Base-by-base conservation (phyloP, 2,329 filamentous ascomycete genomes). In the Boeremia exigua region DNA sequence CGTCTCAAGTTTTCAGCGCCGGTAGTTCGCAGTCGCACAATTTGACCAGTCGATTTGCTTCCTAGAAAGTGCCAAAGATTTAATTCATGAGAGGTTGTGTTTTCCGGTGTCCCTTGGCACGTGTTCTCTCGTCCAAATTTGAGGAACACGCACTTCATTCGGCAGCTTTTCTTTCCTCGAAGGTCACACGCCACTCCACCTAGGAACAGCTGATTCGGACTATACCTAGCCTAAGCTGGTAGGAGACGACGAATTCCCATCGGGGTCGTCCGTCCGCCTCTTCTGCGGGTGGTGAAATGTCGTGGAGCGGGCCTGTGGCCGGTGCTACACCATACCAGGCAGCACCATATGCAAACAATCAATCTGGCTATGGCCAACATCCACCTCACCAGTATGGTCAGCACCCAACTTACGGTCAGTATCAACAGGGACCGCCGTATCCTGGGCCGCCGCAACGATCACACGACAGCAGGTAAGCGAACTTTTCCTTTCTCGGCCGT, bases 271-370 rank as follows among this genome's bases (percentile, higher is more conserved):
- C 2, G 33, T 46, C 17, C 27, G 53, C 30, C 23, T 28, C n/a
- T 42, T 34, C 33, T 54, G 46, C 37, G 60, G 59, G 37, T 7
- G 19, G 28, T 42, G 23, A 52, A 39, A 76, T 76, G 74, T 71
- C 73, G 59, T 76, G 74, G 74, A 72, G 62, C 56, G 71, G 69
- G 19, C 69, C 72, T 32, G 65, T 70, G 42, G 62, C 70, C 23
- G 67, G 69, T 61, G 58, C 68, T 60, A 59, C 69, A 60, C 64
- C 69, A 46, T 76, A 74, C 45, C 72, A 72, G 59, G 64, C 65
- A 50, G 68, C 70, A 39, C 63, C 66, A 39, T 72, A 71, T 63
- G 43, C 63, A 47, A 67, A 66, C 40, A 61, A 59, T 10, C 43
- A 52, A 52, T 51, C 65, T 32, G 49, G 58, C 37, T 74, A 71